These are phyloP conservation scores for Botrytis tulipae DNA, from an alignment of 2,329 filamentous ascomycete genomes.

Conservation along the genomic window DNA sequence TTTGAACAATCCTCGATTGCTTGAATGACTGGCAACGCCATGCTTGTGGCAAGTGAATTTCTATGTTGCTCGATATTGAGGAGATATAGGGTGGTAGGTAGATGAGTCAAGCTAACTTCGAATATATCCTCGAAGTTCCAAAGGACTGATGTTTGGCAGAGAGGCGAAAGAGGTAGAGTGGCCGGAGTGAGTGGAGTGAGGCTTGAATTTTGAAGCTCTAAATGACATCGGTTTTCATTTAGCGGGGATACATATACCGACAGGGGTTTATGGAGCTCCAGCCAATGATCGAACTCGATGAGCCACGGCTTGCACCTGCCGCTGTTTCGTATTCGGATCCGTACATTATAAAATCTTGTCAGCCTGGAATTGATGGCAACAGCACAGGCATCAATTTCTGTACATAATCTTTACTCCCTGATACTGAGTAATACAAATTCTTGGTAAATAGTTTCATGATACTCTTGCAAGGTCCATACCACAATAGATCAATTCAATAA, in stretches of 20 bases:
- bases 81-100: background rate
- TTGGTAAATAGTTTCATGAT: background rate
- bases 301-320: background rate
- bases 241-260: background rate
- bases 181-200: background rate
- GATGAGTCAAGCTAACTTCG: background rate
- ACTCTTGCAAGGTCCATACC: background rate
- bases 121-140: background rate
- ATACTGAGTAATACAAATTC: background rate
- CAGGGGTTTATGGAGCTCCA: background rate
- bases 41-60: background rate
- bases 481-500: background rate
- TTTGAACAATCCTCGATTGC: constrained; percentile 73
- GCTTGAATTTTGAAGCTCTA: background rate
- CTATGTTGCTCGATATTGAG: background rate
- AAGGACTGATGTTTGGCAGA: background rate
- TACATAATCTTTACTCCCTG: background rate
- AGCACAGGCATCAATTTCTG: background rate
- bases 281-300: background rate
- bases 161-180: background rate
- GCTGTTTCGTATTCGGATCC: background rate
- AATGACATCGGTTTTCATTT: constrained; percentile 1
- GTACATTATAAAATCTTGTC: background rate
- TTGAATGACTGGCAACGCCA: constrained; percentile 72
- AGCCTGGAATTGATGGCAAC: background rate